Evolutionary conservation across 139 green algal species (phyloP).

Genomic region (Chlorella sorokiniana): DNA sequence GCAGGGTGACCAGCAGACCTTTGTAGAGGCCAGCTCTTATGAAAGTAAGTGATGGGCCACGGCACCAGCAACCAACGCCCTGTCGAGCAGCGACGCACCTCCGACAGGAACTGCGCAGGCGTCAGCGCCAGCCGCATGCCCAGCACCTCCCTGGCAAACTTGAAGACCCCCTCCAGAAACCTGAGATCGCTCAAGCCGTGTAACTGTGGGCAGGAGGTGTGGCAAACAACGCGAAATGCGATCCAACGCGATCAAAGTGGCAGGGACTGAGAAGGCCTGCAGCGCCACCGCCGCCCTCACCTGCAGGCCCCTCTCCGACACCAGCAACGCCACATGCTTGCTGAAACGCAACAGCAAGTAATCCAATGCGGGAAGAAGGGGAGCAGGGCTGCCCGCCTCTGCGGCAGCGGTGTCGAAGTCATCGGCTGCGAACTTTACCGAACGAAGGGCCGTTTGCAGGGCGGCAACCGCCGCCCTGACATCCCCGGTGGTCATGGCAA

Average conservation of each 20-base stretch:
- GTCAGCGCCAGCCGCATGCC: constrained; percentile 64
- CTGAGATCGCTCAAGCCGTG: constrained; percentile 74
- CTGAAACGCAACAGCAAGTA: constrained; percentile 67
- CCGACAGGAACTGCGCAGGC: constrained; percentile 72
- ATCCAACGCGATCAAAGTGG: too few species aligned
- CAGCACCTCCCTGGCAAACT: constrained; percentile 65
- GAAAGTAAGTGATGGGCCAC: too few species aligned
- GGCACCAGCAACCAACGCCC: too few species aligned
- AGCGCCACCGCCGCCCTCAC: background rate
- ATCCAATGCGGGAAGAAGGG: constrained; percentile 64
- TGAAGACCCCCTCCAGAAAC: constrained; percentile 72
- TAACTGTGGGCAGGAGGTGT: too few species aligned
- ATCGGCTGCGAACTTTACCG: background rate
- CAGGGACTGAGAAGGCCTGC: too few species aligned
- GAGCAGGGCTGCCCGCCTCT: constrained; percentile 57
- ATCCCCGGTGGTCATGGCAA: background rate
- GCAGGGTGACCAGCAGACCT: too few species aligned
- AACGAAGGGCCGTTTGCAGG: background rate
- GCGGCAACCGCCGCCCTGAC: background rate
- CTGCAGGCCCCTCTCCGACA: constrained; percentile 16
- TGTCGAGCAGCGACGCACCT: too few species aligned
- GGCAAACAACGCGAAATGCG: background rate
- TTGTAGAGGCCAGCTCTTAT: too few species aligned
- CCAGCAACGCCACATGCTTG: constrained; percentile 50
- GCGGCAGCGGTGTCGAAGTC: background rate